These are phyloP conservation scores for Xylariales sp. DNA, from an alignment of 2,329 filamentous ascomycete genomes.

Conservation along the genomic window DNA sequence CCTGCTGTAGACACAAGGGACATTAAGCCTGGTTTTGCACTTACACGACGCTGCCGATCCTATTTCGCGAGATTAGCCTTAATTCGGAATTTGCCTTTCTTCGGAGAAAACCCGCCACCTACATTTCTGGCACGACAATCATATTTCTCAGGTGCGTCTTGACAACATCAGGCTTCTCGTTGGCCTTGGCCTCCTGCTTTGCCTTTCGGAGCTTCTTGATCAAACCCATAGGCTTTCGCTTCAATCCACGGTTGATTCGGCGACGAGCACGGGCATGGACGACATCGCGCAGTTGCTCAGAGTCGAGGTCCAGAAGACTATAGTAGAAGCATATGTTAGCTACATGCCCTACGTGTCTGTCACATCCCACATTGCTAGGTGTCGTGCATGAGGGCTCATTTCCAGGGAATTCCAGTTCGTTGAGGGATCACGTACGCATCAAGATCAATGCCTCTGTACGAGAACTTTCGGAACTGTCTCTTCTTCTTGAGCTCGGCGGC, in stretches of 20 bases:
- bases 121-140: slow-evolving; percentile 99
- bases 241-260: slow-evolving; percentile 99
- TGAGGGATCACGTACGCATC: slow-evolving; percentile 72
- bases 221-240: slow-evolving; percentile 99
- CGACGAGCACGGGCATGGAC: slow-evolving; percentile 98
- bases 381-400: no score
- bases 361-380: background rate
- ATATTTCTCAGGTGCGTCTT: slow-evolving; percentile 99
- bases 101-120: no score
- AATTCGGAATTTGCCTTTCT: no score
- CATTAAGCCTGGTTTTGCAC: no score
- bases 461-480: slow-evolving; percentile 99
- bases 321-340: slow-evolving; percentile 17
- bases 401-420: no score
- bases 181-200: slow-evolving; percentile 97
- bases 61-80: no score
- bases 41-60: slow-evolving; percentile 98
- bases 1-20: no score
- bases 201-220: slow-evolving; percentile 99
- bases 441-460: slow-evolving; percentile 98
- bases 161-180: slow-evolving; percentile 99
- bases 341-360: background rate
- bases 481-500: slow-evolving; percentile 99
- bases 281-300: slow-evolving; percentile 98
- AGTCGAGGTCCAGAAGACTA: slow-evolving; percentile 97